Conservation (phyloP, 176 grass and related monocot genomes). For the Oryza meridionalis region DNA sequence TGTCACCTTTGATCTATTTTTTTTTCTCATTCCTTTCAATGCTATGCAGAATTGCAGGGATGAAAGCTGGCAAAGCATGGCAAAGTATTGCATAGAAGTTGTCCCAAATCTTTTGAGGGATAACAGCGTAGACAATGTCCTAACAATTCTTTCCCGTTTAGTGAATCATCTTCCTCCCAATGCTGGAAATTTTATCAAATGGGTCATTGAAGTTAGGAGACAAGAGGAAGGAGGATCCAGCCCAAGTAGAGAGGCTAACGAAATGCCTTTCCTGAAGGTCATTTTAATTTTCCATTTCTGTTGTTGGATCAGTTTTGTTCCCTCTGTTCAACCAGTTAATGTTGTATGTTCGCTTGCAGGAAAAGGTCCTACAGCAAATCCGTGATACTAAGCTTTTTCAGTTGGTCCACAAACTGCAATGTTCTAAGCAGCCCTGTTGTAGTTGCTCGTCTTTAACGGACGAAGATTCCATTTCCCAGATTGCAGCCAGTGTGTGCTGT, state of each 20-base stretch:
- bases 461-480: conserved; percentile 40
- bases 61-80: conserved; percentile 69
- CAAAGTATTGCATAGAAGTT: conserved; percentile 64
- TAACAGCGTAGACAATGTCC: conserved; percentile 45
- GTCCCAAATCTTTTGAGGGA: conserved; percentile 71
- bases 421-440: conserved; percentile 36
- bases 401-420: conserved; percentile 53
- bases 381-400: conserved; percentile 59
- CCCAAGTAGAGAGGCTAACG: conserved; percentile 67
- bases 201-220: conserved; percentile 81
- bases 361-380: conserved; percentile 73
- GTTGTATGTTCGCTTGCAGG: conserved; percentile 43
- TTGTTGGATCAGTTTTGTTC: conserved; percentile 13
- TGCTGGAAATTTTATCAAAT: conserved; percentile 84
- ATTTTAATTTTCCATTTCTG: conserved; percentile 26
- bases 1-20: not conserved
- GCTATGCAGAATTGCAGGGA: conserved; percentile 67
- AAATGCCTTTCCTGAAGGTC: conserved; percentile 60
- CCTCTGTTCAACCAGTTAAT: conserved; percentile 3
- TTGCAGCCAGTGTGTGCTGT: conserved; percentile 64
- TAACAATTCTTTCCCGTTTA: conserved; percentile 54
- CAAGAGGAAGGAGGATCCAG: conserved; percentile 59
- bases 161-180: conserved; percentile 61
- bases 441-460: conserved; percentile 32
- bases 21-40: conserved; percentile 22